Evolutionary conservation across 1,284 basidiomycete genomes (phyloP).

Genomic region (Marasmius sp.): DNA sequence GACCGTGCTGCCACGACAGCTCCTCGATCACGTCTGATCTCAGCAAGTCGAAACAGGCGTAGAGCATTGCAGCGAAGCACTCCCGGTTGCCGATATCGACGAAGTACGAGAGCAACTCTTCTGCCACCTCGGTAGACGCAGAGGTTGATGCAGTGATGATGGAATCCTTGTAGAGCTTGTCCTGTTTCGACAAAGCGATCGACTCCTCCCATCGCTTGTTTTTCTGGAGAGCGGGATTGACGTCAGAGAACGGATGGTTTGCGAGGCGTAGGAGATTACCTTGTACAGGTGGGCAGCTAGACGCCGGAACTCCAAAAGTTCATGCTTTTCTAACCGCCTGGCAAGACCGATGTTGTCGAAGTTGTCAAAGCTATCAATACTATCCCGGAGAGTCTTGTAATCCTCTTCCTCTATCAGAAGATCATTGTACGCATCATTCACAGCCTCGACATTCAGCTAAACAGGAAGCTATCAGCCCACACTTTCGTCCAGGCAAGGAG

Average conservation of each 20-base stretch:
- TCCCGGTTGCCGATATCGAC: conserved; percentile 99
- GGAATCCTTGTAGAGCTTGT: conserved; percentile 95
- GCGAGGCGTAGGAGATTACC: conserved; percentile 34
- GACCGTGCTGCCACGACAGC: conserved; percentile 91
- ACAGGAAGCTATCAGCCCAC: conserved; percentile 11
- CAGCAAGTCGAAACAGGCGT: conserved; percentile 90
- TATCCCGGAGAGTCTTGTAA: conserved; percentile 93
- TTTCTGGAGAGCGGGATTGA: conserved; percentile 58
- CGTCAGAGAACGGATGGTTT: not conserved
- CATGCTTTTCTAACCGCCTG: conserved; percentile 85
- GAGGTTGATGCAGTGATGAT: conserved; percentile 93
- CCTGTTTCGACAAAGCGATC: conserved; percentile 90
- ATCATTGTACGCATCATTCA: conserved; percentile 98
- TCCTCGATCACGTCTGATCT: conserved; percentile 93
- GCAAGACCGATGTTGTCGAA: conserved; percentile 94
- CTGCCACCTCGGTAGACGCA: conserved; percentile 79
- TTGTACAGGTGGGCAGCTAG: conserved; percentile 96
- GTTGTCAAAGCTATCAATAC: conserved; percentile 97
- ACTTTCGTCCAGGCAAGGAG: not conserved
- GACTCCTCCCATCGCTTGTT: conserved; percentile 95
- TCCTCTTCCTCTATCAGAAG: conserved; percentile 98
- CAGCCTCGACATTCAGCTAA: conserved; percentile 91
- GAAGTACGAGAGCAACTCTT: conserved; percentile 92
- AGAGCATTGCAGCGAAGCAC: conserved; percentile 91
- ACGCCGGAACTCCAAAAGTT: conserved; percentile 92